phyloP scores from a whole-genome alignment of 768 basidiomycete species.

The Kwoniella heveanensis region DNA sequence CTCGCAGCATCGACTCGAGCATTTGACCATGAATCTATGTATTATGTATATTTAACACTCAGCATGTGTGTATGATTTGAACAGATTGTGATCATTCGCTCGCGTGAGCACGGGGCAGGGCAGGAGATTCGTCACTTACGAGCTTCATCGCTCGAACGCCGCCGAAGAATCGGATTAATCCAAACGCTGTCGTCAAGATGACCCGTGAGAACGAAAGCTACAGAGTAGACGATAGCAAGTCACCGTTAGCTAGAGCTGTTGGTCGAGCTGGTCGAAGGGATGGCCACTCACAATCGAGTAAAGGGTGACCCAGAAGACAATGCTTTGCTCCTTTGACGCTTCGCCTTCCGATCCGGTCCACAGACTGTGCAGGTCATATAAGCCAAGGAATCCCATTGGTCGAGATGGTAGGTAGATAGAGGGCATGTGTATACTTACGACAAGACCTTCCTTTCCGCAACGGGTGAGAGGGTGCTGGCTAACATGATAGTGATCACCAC shows the following conservation, averaged over 20 bases:
- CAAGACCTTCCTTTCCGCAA: constrained; percentile 31
- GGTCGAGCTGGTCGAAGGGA: not conserved
- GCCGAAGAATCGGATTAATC: constrained; percentile 28
- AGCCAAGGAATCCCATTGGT: too few species aligned
- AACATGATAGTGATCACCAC: constrained; percentile 18
- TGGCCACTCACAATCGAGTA: constrained; percentile 32
- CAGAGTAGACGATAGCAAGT: too few species aligned
- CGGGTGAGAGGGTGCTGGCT: constrained; percentile 15
- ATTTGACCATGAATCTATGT: constrained; percentile 38
- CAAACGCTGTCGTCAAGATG: constrained; percentile 11
- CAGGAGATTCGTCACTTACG: too few species aligned
- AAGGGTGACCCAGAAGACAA: constrained; percentile 33
- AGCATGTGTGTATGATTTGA: too few species aligned
- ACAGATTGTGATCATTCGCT: too few species aligned
- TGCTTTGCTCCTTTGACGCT: not conserved
- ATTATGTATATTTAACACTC: too few species aligned
- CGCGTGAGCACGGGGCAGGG: too few species aligned
- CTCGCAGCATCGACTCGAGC: constrained; percentile 37
- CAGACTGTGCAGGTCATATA: constrained; percentile 12
- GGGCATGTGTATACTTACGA: constrained; percentile 26
- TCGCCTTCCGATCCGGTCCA: constrained; percentile 32
- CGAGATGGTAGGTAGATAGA: too few species aligned
- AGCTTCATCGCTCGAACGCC: constrained; percentile 27
- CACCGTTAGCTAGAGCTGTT: not conserved
- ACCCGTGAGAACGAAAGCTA: constrained; percentile 27